Evolutionary conservation across 805 yeast species (phyloP).

Genomic region (Ogataea nonfermentans): DNA sequence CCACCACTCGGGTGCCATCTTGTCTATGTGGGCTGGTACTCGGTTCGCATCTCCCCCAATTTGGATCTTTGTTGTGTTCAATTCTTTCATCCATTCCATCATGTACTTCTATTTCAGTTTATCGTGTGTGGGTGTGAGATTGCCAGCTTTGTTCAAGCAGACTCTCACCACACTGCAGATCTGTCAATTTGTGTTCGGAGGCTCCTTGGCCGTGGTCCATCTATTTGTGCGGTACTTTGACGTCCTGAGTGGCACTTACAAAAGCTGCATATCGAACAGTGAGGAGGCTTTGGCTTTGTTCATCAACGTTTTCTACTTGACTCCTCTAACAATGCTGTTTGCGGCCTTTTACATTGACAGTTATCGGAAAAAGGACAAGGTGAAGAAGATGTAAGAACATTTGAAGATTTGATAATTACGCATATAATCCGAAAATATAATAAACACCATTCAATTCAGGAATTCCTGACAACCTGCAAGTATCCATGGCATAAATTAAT

Average conservation of each 20-base stretch:
- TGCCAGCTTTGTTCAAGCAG: conserved; percentile 57
- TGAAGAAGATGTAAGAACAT: conserved; percentile 1
- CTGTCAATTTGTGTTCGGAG: conserved; percentile 66
- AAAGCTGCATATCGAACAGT: conserved; percentile 52
- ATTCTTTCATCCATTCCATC: conserved; percentile 72
- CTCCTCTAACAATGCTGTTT: conserved; percentile 66
- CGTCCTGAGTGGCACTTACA: conserved; percentile 39
- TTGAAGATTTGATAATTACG: not conserved
- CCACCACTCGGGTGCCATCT: conserved; percentile 78
- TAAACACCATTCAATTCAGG: not conserved
- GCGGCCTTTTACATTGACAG: conserved; percentile 64
- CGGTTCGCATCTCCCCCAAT: conserved; percentile 70
- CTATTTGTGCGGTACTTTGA: conserved; percentile 60
- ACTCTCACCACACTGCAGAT: conserved; percentile 66
- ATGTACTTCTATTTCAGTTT: conserved; percentile 71
- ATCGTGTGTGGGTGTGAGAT: conserved; percentile 54
- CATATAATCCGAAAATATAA: not conserved
- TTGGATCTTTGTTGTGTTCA: conserved; percentile 78
- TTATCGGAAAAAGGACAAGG: conserved; percentile 36
- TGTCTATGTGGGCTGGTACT: conserved; percentile 79
- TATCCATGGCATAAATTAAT: not conserved
- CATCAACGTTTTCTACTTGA: conserved; percentile 60
- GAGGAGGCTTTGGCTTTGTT: conserved; percentile 62
- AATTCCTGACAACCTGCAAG: not conserved
- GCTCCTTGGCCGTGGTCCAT: conserved; percentile 63